Evolutionary conservation across 2,329 filamentous ascomycete species (phyloP).

Genomic region (Sphaerostilbella broomeana): DNA sequence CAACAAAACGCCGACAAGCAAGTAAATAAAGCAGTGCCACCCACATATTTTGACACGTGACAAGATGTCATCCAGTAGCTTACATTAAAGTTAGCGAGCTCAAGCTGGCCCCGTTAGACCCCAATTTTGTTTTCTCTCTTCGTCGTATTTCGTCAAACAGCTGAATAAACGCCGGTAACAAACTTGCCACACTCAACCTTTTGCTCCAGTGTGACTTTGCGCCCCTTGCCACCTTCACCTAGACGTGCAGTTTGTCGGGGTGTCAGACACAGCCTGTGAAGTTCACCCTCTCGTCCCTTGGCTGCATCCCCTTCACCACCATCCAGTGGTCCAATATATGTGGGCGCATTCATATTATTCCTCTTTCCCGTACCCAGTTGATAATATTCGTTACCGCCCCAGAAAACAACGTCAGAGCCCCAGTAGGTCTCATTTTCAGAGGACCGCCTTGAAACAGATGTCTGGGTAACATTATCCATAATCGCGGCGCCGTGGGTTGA

Average conservation of each 20-base stretch:
- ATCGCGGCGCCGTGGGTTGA: conserved; percentile 74
- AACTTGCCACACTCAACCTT: conserved; percentile 78
- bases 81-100: too few relatives aligned
- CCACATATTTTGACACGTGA: too few relatives aligned
- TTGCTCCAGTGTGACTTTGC: conserved; percentile 74
- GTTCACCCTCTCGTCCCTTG: conserved; percentile 53
- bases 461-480: conserved; percentile 71
- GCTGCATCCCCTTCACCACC: conserved; percentile 50
- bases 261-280: conserved; percentile 73
- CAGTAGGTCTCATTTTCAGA: conserved; percentile 71
- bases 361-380: conserved; percentile 89
- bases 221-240: conserved; percentile 51
- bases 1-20: too few relatives aligned
- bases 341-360: conserved; percentile 68
- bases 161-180: conserved; percentile 78
- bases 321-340: conserved; percentile 74
- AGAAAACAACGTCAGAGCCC: conserved; percentile 85
- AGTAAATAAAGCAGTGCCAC: too few relatives aligned
- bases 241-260: conserved; percentile 65
- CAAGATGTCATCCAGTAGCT: too few relatives aligned
- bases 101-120: too few relatives aligned
- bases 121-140: too few relatives aligned
- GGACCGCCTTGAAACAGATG: conserved; percentile 44
- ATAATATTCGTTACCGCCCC: conserved; percentile 91
- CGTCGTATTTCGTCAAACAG: conserved; percentile 19